Conservation (phyloP, 176 grass and related monocot species). For the Avena atlantica region DNA sequence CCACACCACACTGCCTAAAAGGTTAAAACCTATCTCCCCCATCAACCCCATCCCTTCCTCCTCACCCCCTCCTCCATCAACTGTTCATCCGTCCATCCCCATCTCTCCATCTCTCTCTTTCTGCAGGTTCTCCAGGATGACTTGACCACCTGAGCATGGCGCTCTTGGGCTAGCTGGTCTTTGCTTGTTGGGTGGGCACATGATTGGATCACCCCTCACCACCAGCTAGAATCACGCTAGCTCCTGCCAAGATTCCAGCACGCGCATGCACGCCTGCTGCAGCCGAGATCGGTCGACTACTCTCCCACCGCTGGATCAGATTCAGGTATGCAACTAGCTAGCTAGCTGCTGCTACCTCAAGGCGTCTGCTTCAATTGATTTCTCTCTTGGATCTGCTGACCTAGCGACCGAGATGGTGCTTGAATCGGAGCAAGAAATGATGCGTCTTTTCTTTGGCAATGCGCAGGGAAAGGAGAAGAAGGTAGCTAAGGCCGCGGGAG, state of each 20-base stretch:
- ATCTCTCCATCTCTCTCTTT: background rate
- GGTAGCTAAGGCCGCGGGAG: background rate
- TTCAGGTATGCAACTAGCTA: constrained; percentile 22
- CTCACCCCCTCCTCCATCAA: constrained; percentile 29
- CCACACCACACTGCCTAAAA: constrained; percentile 38
- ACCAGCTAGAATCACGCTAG: constrained; percentile 17
- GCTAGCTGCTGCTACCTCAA: background rate
- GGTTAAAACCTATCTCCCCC: constrained; percentile 54
- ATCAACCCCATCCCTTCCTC: constrained; percentile 26
- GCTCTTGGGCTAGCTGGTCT: background rate
- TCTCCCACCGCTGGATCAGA: constrained; percentile 20
- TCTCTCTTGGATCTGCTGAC: constrained; percentile 21
- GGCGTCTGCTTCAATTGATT: background rate
- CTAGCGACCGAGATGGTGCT: constrained; percentile 6
- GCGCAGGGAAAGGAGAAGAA: background rate
- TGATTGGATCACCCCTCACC: constrained; percentile 32
- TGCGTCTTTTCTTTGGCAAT: constrained; percentile 24
- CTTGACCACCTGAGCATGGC: constrained; percentile 53
- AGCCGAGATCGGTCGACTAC: background rate
- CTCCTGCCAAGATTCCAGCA: constrained; percentile 20
- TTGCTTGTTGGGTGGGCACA: constrained; percentile 21
- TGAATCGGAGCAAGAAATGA: constrained; percentile 57
- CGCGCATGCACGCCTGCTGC: constrained; percentile 1
- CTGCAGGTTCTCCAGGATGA: constrained; percentile 46
- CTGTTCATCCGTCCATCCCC: constrained; percentile 51